Percentiles rank a stretch among this genome's conserved stretches.
phyloP scores from a whole-genome alignment of 1,284 basidiomycete genomes.

The Rhodofomes roseus region DNA sequence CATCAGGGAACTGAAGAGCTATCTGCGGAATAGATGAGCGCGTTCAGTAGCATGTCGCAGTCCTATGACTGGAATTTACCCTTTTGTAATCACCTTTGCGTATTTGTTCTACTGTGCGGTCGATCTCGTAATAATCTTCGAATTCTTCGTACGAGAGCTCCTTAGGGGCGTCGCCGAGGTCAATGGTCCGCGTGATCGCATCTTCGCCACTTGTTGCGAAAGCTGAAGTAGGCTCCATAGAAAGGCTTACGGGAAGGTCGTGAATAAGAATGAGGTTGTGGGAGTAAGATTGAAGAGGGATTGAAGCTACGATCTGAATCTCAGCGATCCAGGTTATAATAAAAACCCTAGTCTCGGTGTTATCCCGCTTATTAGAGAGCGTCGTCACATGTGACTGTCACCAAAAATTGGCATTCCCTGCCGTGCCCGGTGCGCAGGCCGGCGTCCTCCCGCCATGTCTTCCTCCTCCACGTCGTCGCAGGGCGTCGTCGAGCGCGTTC shows the following conservation, averaged over 20 bases:
- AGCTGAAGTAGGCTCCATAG: slow-evolving; percentile 28
- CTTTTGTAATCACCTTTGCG: slow-evolving; percentile 51
- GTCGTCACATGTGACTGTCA: slow-evolving; percentile 1
- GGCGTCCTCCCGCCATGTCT: slow-evolving; percentile 27
- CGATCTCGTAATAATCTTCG: slow-evolving; percentile 60
- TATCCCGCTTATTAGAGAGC: neutral
- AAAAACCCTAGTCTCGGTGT: neutral
- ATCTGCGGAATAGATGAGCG: slow-evolving; percentile 43
- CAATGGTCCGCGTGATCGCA: slow-evolving; percentile 50
- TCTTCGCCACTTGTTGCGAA: slow-evolving; percentile 64
- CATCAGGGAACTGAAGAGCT: slow-evolving; percentile 95
- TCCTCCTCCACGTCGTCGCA: slow-evolving; percentile 33
- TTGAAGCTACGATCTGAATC: neutral
- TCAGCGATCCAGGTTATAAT: neutral
- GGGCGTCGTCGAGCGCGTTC: slow-evolving; percentile 55
- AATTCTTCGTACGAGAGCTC: slow-evolving; percentile 37
- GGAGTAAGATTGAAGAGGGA: neutral
- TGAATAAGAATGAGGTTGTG: neutral
- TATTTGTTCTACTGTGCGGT: slow-evolving; percentile 51
- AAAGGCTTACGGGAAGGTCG: neutral
- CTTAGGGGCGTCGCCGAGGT: slow-evolving; percentile 38
- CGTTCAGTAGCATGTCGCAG: neutral
- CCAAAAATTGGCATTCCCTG: neutral
- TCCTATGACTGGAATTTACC: slow-evolving; percentile 30
- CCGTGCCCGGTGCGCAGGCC: slow-evolving; percentile 1